Conservation (phyloP, 1,284 basidiomycete species). For the Marasmius fiardii region DNA sequence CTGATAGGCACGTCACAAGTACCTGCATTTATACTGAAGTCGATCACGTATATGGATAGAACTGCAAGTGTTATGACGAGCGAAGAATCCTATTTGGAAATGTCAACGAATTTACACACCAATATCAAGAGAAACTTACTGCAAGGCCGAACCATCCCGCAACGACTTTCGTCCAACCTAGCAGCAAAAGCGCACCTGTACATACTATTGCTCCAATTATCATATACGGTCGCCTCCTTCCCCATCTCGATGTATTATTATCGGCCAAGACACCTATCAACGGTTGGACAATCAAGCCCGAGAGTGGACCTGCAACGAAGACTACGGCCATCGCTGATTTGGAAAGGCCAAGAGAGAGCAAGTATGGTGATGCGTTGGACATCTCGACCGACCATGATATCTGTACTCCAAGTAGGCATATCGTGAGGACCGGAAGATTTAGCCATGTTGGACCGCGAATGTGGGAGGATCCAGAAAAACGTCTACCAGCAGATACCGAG, state of each 20-base stretch:
- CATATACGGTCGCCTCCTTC: constrained; percentile 87
- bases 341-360: constrained; percentile 85
- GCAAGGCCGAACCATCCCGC: constrained; percentile 55
- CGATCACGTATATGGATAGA: constrained; percentile 83
- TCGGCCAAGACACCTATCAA: constrained; percentile 88
- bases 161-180: constrained; percentile 82
- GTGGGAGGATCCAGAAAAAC: constrained; percentile 27
- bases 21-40: constrained; percentile 92
- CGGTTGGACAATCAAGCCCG: constrained; percentile 91
- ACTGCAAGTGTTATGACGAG: constrained; percentile 76
- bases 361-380: constrained; percentile 92
- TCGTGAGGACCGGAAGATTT: constrained; percentile 68
- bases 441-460: constrained; percentile 61
- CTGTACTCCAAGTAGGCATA: constrained; percentile 80
- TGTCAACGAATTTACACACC: constrained; percentile 11
- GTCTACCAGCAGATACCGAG: constrained; percentile 5
- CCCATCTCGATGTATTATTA: constrained; percentile 81
- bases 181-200: constrained; percentile 70
- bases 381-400: constrained; percentile 91
- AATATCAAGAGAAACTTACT: constrained; percentile 8
- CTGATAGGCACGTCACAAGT: not conserved
- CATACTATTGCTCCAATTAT: constrained; percentile 68
- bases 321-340: constrained; percentile 89
- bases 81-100: constrained; percentile 45
- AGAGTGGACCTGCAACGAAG: constrained; percentile 91